These are phyloP conservation scores for Scutellaria minor DNA, from an alignment of 257 asterid genomes.

Conservation along the genomic window DNA sequence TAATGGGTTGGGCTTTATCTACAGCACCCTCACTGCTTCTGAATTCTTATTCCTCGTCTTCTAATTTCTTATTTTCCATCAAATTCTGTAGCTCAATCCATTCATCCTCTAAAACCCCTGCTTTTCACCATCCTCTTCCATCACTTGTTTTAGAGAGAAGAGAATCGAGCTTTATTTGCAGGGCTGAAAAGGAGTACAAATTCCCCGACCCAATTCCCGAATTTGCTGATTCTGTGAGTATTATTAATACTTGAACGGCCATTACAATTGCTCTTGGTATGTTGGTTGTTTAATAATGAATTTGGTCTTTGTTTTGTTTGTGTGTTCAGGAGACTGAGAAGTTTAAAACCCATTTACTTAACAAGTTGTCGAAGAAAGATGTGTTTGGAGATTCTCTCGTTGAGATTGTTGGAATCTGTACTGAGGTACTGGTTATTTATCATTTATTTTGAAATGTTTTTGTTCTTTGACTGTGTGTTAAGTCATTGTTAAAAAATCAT, in stretches of 20 bases:
- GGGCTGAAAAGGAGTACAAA: conserved; percentile 83
- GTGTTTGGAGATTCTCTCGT: conserved; percentile 76
- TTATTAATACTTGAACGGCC: not conserved
- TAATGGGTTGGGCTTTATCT: conserved; percentile 39
- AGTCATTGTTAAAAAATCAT: not conserved
- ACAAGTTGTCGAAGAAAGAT: conserved; percentile 80
- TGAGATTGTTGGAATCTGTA: conserved; percentile 82
- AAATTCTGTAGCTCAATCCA: conserved; percentile 12
- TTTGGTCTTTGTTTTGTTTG: not conserved
- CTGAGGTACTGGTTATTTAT: conserved; percentile 54
- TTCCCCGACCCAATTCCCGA: conserved; percentile 97
- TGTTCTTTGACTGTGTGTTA: not conserved
- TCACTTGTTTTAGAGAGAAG: conserved; percentile 8
- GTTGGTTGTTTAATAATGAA: conserved; percentile 9
- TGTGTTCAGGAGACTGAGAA: conserved; percentile 73
- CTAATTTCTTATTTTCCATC: conserved; percentile 30
- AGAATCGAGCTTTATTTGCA: conserved; percentile 50
- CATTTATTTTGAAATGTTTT: not conserved
- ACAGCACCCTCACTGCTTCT: conserved; percentile 28
- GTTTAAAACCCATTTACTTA: conserved; percentile 64
- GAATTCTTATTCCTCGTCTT: conserved; percentile 26
- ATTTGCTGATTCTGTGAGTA: conserved; percentile 81
- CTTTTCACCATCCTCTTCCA: conserved; percentile 7
- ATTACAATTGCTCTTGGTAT: not conserved
- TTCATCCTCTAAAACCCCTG: conserved; percentile 20